Conservation (phyloP, 140 eudicot species). For the Artemisia princeps region DNA sequence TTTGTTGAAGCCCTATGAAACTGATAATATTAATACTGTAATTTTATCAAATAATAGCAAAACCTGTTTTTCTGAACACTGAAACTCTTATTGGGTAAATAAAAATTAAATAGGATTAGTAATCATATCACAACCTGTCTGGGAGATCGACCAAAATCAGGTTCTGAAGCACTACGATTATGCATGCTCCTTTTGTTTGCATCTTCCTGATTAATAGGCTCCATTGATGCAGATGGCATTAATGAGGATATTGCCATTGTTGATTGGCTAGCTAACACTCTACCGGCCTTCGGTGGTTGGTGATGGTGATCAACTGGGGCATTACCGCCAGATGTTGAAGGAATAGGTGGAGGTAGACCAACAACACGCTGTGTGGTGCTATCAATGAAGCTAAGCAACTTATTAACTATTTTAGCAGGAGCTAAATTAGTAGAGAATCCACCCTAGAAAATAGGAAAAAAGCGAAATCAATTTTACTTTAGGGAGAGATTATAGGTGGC, state of each 20-base stretch:
- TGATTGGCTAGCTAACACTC: constrained; percentile 76
- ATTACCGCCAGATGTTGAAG: constrained; percentile 38
- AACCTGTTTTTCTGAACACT: background rate
- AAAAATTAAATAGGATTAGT: background rate
- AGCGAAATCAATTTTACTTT: too few species aligned
- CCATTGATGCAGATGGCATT: constrained; percentile 77
- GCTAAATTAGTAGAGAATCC: constrained; percentile 85
- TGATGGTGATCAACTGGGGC: constrained; percentile 33
- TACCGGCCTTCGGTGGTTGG: constrained; percentile 43
- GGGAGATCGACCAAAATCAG: constrained; percentile 75
- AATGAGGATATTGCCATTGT: constrained; percentile 82
- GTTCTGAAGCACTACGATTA: constrained; percentile 82
- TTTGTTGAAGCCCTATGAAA: background rate
- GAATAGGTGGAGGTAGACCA: constrained; percentile 82
- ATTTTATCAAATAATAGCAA: background rate
- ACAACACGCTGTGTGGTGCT: constrained; percentile 90
- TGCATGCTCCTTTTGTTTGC: constrained; percentile 50
- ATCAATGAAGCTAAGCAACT: constrained; percentile 76
- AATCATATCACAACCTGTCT: constrained; percentile 48
- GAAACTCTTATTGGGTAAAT: background rate
- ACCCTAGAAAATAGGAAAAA: constrained; percentile 39
- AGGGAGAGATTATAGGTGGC: background rate
- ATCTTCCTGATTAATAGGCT: constrained; percentile 63
- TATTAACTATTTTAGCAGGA: constrained; percentile 69
- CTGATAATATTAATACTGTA: background rate